phyloP scores from a whole-genome alignment of 2,329 filamentous ascomycete genomes.

The Neonectria faginata region DNA sequence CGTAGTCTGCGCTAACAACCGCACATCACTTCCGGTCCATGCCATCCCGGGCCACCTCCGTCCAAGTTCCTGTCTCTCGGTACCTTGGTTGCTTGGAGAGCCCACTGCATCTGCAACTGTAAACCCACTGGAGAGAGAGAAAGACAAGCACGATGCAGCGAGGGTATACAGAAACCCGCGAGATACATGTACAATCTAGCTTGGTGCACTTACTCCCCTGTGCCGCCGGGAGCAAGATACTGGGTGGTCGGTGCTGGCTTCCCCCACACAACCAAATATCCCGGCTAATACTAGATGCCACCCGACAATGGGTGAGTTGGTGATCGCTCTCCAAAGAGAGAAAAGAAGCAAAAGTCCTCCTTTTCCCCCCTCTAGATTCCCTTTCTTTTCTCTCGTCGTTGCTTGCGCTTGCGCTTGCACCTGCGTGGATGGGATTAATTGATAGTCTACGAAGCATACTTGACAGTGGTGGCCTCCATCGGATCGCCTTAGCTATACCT shows the following conservation, averaged over 20 bases:
- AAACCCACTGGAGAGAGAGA: neutral
- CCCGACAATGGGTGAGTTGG: conserved; percentile 17
- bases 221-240: neutral
- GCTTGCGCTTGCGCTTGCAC: neutral
- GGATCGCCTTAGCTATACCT: neutral
- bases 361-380: neutral
- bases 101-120: neutral
- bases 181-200: conserved; percentile 1
- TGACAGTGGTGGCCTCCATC: conserved; percentile 2
- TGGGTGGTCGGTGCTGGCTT: conserved; percentile 2
- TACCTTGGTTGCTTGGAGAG: neutral
- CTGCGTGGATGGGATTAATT: neutral
- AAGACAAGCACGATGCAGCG: neutral
- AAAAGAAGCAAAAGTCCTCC: conserved; percentile 14
- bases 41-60: conserved; percentile 6
- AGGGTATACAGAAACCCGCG: conserved; percentile 3
- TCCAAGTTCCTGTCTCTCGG: neutral
- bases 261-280: conserved; percentile 13
- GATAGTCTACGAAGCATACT: too few relatives aligned
- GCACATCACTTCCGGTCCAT: conserved; percentile 8
- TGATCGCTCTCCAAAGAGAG: conserved; percentile 24
- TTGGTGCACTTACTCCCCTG: neutral
- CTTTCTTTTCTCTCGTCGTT: neutral
- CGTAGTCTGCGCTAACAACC: neutral
- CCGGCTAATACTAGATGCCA: neutral